phyloP scores from a whole-genome alignment of 2,329 filamentous ascomycete species.

The Hymenoscyphus occultus region DNA sequence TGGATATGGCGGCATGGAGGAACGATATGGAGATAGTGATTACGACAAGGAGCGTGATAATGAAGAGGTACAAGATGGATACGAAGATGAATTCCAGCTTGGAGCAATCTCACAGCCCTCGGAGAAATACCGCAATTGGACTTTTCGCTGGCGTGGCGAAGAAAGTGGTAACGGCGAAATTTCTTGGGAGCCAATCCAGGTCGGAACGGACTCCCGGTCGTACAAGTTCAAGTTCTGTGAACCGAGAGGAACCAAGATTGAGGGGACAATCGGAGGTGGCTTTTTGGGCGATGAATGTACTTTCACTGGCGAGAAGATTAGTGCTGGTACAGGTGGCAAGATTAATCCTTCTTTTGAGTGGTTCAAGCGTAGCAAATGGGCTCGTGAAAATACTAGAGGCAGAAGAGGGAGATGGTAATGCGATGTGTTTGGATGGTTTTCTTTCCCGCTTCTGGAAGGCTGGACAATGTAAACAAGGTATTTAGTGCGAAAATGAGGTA shows the following conservation, averaged over 20 bases:
- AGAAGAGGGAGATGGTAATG: background rate
- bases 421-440: too few species aligned
- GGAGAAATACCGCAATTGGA: background rate
- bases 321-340: background rate
- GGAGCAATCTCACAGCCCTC: background rate
- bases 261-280: background rate
- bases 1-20: too few species aligned
- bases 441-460: too few species aligned
- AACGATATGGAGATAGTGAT: background rate
- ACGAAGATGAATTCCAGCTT: background rate
- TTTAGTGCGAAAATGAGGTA: too few species aligned
- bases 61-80: background rate
- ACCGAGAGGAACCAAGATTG: background rate
- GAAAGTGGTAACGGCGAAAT: background rate
- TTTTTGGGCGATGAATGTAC: background rate
- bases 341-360: background rate
- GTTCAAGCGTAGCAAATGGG: background rate
- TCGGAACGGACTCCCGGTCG: background rate
- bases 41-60: background rate
- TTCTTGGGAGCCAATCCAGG: background rate
- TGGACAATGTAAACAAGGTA: too few species aligned
- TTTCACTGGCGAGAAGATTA: background rate
- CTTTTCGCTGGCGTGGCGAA: background rate
- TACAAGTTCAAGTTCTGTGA: background rate
- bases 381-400: background rate